Base-by-base conservation (phyloP, 2,329 filamentous ascomycete genomes). In the Byssoonygena ceratinophila region DNA sequence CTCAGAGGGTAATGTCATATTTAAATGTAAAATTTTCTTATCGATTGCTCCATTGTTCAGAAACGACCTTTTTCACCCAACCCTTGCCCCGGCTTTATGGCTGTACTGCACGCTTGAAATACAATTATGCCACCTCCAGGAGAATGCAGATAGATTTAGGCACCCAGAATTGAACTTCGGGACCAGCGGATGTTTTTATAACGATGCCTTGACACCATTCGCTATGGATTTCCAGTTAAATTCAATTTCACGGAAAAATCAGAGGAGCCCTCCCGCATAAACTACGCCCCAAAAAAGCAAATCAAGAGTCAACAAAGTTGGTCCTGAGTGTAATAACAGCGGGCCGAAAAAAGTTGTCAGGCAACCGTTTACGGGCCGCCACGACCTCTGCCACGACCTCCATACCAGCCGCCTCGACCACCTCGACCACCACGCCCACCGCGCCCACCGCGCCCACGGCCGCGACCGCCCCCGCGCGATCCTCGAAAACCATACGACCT, bases 401-500 rank as follows among this genome's bases (percentile, higher is more conserved):
- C 45, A 16, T 51, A 27, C 22, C 52, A 39, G 12, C 53, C 53
- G 16, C 51, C 41, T 32, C 52, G 8, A 25, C 55, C 47, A 16
- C 46, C 31, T 11, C 52, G 29, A n/a, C 53, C 53, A 25, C 53
- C 46, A 20, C 54, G 32, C 11, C 52, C 29, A 31, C 54, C 47
- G n/a, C 48, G 49, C 1, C 59, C 58, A 31, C 57, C 31, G 16
- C 54, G 45, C 8, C 59, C 34, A 31, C 56, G 29, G 18, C 58
- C 46, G 23, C 53, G 25, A 11, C 52, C 29, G 27, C 54, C 48
- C 14, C 50, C 20, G 7, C 16, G 18, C 5, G 59, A 39, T 20
- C 63, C 56, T 39, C 57, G 40, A 25, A 59, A 54, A 27, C 59
- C 55, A n/a, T 59, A 55, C 31, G 64, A 62, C n/a, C n/a, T n/a